Conservation (phyloP, 192 early-diverging fungal species). For the Physocladia obscura region DNA sequence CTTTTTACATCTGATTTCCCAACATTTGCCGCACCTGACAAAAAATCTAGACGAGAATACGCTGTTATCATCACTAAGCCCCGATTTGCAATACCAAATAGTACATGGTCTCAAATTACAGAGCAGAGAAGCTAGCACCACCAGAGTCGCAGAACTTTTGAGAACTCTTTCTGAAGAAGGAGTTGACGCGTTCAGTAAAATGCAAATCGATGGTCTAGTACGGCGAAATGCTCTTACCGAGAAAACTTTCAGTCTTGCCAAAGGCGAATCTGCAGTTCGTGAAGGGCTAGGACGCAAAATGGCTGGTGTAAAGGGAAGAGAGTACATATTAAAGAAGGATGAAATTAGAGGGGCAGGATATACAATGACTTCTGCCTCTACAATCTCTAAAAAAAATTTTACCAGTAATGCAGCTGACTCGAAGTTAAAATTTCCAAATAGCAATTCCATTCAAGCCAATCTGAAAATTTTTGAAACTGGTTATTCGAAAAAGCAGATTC, state of each 20-base stretch:
- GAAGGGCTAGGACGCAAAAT: constrained; percentile 53
- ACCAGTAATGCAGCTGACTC: too few relatives aligned
- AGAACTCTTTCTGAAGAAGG: constrained; percentile 27
- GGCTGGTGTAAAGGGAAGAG: constrained; percentile 75
- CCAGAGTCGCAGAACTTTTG: constrained; percentile 58
- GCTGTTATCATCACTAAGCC: background rate
- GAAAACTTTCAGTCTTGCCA: constrained; percentile 51
- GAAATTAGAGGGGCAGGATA: constrained; percentile 67
- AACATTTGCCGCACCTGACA: constrained; percentile 44
- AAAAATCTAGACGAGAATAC: background rate
- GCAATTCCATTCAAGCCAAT: too few relatives aligned
- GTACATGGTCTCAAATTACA: constrained; percentile 82
- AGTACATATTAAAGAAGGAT: constrained; percentile 85
- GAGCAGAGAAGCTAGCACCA: constrained; percentile 69
- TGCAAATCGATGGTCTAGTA: constrained; percentile 84
- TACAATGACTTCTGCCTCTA: constrained; percentile 42
- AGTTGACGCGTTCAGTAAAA: constrained; percentile 67
- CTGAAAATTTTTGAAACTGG: too few relatives aligned
- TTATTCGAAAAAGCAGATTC: too few relatives aligned
- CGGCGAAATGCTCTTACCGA: constrained; percentile 85
- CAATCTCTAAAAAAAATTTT: too few relatives aligned
- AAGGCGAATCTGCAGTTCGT: constrained; percentile 28
- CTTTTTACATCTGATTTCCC: constrained; percentile 11
- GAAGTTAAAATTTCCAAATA: too few relatives aligned
- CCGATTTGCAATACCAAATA: constrained; percentile 88